These are phyloP conservation scores for Boehmeria nivea DNA, from an alignment of 306 rosid species.

Conservation along the genomic window DNA sequence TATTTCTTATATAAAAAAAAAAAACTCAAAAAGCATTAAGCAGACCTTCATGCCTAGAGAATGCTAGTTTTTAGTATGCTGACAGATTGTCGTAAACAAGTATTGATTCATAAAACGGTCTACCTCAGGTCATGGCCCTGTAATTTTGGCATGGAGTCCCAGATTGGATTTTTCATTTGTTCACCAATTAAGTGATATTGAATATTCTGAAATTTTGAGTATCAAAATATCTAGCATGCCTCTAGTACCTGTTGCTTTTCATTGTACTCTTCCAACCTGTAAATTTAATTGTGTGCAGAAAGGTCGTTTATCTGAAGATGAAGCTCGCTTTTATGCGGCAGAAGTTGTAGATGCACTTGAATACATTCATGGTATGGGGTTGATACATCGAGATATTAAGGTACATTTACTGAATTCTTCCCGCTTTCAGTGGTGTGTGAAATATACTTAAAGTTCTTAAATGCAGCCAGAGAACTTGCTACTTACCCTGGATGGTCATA, in stretches of 20 bases:
- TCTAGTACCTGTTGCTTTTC: slow-evolving; percentile 3
- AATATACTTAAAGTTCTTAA: slow-evolving; percentile 22
- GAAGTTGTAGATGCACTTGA: slow-evolving; percentile 97
- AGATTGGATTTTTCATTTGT: no score
- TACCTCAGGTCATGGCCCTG: no score
- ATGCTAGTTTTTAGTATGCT: no score
- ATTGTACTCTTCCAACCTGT: slow-evolving; percentile 19
- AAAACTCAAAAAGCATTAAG: no score
- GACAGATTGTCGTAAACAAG: no score
- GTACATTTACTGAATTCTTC: slow-evolving; percentile 39
- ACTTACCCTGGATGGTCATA: slow-evolving; percentile 81
- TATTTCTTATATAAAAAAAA: no score
- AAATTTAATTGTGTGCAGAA: slow-evolving; percentile 57
- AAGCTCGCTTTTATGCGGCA: slow-evolving; percentile 92
- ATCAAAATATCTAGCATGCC: background rate
- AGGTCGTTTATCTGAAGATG: slow-evolving; percentile 73
- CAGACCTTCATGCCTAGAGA: background rate
- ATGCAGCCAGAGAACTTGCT: slow-evolving; percentile 97
- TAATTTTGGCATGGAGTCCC: no score
- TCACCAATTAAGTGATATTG: no score
- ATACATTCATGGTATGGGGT: slow-evolving; percentile 88
- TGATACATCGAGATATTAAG: slow-evolving; percentile 99
- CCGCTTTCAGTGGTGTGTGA: slow-evolving; percentile 19
- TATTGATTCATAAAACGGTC: no score
- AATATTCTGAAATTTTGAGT: background rate